Evolutionary conservation across 2,329 filamentous ascomycete genomes (phyloP).

Genomic region (Pseudocercospora vitis): DNA sequence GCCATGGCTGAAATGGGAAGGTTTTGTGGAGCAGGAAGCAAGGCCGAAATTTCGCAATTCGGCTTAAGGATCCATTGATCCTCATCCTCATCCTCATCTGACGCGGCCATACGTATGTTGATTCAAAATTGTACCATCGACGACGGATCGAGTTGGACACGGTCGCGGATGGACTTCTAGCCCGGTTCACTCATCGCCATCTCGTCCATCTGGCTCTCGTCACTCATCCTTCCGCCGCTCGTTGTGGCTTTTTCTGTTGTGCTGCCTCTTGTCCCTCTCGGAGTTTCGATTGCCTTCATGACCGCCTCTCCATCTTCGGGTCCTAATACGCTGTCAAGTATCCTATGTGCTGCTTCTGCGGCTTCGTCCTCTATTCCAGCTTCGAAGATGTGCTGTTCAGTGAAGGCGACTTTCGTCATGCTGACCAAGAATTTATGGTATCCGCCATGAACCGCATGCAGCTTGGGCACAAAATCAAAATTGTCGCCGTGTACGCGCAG

Average conservation of each 20-base stretch:
- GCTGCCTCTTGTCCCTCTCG: conserved; percentile 27
- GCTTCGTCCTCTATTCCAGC: conserved; percentile 73
- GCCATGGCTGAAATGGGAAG: neutral
- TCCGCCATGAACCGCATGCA: conserved; percentile 68
- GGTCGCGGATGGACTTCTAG: too few species aligned
- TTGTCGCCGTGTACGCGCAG: conserved; percentile 57
- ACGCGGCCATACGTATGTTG: too few species aligned
- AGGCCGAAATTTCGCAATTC: neutral
- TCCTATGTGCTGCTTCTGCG: conserved; percentile 74
- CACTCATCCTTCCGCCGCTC: conserved; percentile 1
- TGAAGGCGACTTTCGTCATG: conserved; percentile 81
- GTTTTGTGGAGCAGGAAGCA: neutral
- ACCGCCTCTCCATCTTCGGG: conserved; percentile 72
- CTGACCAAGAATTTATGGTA: conserved; percentile 80
- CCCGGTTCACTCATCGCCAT: conserved; percentile 27
- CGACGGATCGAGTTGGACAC: too few species aligned
- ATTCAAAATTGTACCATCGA: too few species aligned
- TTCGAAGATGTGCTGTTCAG: conserved; percentile 76
- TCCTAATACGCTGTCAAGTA: conserved; percentile 78
- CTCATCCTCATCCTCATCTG: too few species aligned
- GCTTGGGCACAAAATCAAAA: conserved; percentile 68
- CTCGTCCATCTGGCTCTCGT: conserved; percentile 13
- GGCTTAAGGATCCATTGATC: too few species aligned
- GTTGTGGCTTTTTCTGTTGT: conserved; percentile 17
- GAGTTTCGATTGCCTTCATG: conserved; percentile 46